Base-by-base conservation (phyloP, 495 filamentous ascomycete species). In the Hypomontagnella monticulosa region DNA sequence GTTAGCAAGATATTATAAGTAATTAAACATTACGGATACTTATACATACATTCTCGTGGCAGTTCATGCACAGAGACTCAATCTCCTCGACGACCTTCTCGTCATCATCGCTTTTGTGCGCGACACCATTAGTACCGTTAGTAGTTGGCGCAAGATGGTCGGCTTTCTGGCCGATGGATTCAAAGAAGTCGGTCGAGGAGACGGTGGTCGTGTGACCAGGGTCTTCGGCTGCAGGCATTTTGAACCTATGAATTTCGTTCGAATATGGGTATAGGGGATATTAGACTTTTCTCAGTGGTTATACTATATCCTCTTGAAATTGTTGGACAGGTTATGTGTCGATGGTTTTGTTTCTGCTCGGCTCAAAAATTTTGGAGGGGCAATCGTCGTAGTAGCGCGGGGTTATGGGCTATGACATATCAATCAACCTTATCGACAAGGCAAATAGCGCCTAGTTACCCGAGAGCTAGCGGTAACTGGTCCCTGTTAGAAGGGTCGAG, bases 41-140 rank as follows among this genome's bases (percentile, higher is more conserved):
- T 37, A 12, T 57, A 75, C 85, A 63, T 83, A 93, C 92, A 84
- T 96, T 88, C 63, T 94, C 86, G 61, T 93, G 88, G 77, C 81
- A 83, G 76, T 82, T 82, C 81, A 83, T 82, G 73, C 81, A 83
- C 12, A 83, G 75, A 68, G 76, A 85, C 76, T 78, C 78, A 62
- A 77, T 85, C 73, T 80, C 75, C 34, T 93, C 89, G 20, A 91
- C 87, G 5, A 86, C 76, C 69, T 80, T 87, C 48, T 78, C 77
- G 11, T 83, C 81, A 9, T 85, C 86, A 19, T 81, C 74, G 16
- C 73, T 79, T 8, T 54, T 60, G n/a, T 62, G 53, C 12, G 64
- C 40, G n/a, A 42, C 65, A 6, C 66, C 56, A 38, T 69, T 65
- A 7, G 66, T 61, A 44, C 71, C 71, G 43, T 78, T 75, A 4